Evolutionary conservation across 1,284 basidiomycete genomes (phyloP), one percentile per base, ranked within the genome.

Genomic region (Ustilago sp.): DNA sequence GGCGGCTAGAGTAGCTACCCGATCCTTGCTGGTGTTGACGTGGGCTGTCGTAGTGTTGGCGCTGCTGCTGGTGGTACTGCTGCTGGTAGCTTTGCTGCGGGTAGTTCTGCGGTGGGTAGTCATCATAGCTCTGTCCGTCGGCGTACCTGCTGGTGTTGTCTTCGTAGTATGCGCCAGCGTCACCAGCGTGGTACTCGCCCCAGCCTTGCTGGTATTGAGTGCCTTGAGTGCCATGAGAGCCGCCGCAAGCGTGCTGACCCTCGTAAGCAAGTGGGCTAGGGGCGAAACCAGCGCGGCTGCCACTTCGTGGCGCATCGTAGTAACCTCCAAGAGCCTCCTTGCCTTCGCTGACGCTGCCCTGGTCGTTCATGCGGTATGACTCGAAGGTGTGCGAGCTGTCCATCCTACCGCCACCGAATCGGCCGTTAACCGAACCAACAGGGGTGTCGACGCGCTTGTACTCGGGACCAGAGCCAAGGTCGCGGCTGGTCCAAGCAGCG

Each of bases 371-470:
- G 59, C 76, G 74, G 72, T 80, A 83, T 55, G 65, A 74, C 65
- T 83, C 82, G 57, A 80, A 83, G 2, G 80, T 83, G 34, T 77
- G 34, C 8, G 70, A 54, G 63, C 70, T 73, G 59, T 77, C 70
- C 67, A 63, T 62, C 38, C 68, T 60, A 23, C 63, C 63, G 51
- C 54, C 34, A 31, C 53, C 76, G 34, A 74, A 72, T 43, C 73
- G 79, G 23, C 72, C 77, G n/a, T 77, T 58, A 53, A 71, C 64
- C 8, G 74, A 78, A 7, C 67, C 68, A 43, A 64, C 59, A 17
- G 81, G 82, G n/a, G 82, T 82, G 59, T 82, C 69, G 66, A 83
- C 82, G 23, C 77, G 76, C 77, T 77, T 80, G 77, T 83, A 83
- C 62, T 82, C 82, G 53, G 71, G 74, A 2, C 74, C 77, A 7